Evolutionary conservation across 2,329 filamentous ascomycete species (phyloP), one percentile per base, ranked within the genome.

Genomic region (Colletotrichum sp.): DNA sequence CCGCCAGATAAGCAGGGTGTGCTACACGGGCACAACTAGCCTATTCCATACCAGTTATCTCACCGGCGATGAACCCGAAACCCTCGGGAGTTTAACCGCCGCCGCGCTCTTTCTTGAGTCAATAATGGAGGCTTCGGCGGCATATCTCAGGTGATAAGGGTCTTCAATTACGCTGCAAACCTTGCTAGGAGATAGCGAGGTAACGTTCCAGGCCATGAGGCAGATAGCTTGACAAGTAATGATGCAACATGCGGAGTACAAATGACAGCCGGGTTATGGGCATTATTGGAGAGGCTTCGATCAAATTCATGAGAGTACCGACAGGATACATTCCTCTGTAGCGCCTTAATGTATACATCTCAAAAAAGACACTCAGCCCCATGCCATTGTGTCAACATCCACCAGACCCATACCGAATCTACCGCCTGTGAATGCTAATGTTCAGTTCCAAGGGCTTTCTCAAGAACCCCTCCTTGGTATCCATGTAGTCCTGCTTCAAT

Each of bases 391-490:
- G 27, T 0, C n/a, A 18, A 28, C 22, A 36, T 25, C 16, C 16
- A 32, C 30, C 10, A 25, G 12, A 6, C 18, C 13, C 28, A 39
- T 18, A 32, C 5, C n/a, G 6, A 25, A 1, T 13, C 28, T 48
- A 75, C 81, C 90, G 85, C 82, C 86, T 87, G 82, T 86, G 89
- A 81, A 95, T 86, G 8, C 90, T 93, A 67, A 95, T 92, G 66
- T 92, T 85, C 82, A 96, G 84, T 3, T 88, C 93, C 55, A 96
- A 77, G 0, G 95, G 95, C 87, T 97, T 97, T 80, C 94, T 89
- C 85, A 97, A 85, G 82, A 97, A 97, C 0, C 95, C 95, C 82
- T 97, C 95, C 18, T 93, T 87, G 0, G 94, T 96, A 82, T 95
- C 89, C 92, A 97, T 91, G 15, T 86, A 85, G 0, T 91, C 89